Evolutionary conservation across 306 rosid species (phyloP), one percentile per base, ranked within the genome.

Genomic region (Betula pendula): DNA sequence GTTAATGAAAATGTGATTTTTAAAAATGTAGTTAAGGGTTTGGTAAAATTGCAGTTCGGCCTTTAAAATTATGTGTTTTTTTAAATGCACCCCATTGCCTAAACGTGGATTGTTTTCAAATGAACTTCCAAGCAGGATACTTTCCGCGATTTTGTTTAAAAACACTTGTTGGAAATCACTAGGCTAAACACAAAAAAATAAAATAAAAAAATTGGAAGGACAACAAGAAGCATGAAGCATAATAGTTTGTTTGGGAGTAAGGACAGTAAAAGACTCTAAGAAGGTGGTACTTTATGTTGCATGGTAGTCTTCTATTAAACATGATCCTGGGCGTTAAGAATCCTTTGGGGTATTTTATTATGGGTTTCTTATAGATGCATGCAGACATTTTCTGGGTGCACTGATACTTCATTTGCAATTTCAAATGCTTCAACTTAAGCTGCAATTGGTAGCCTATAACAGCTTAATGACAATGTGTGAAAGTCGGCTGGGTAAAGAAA

Each of bases 251-350:
- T 17, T 53, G 19, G 70, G 79, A 72, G 77, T 75, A 67, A 56
- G 82, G n/a, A 25, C 25, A 3, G 45, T 44, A 66, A 16, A 43
- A 35, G 43, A 47, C 16, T 9, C 29, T 15, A 71, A 71, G 35
- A 35, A 77, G 73, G 71, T 10, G 77, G 79, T 51, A 71, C 67
- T 74, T 42, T 63, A 56, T 56, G 63, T 56, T 56, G 3, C 63
- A 25, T 22, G 31, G 8, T 56, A 56, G 63, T 56, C 63, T 20
- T 56, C 63, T 11, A 24, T 56, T 56, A 56, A 24, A 27, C 63
- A 22, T 56, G 31, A 27, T 75, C 22, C 48, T 47, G 59, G 52
- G 63, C 24, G 4, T 22, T n/a, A 22, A 55, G 31, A 14, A 38
- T 38, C 40, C 69, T 33, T 16, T 15, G 45, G 16, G 5, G 42